Evolutionary conservation across 1,284 basidiomycete species (phyloP).

Genomic region (Marasmius fiardii): DNA sequence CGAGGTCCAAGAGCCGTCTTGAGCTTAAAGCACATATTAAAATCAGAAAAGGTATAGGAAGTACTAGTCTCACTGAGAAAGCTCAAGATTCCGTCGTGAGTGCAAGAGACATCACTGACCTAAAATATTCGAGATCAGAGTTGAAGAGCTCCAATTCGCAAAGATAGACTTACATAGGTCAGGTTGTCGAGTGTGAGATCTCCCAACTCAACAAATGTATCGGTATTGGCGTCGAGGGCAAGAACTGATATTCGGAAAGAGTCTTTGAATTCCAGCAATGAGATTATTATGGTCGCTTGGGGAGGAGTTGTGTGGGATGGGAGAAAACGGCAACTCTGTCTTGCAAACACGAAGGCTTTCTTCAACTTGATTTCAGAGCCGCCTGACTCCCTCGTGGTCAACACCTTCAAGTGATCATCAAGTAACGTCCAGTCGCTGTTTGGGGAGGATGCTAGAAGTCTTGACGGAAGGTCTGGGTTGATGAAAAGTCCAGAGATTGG

Average conservation of each 20-base stretch:
- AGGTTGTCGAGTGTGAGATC: conserved; percentile 19
- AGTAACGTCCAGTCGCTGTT: conserved; percentile 43
- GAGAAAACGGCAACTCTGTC: conserved; percentile 41
- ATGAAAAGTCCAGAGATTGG: conserved; percentile 39
- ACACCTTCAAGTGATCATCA: conserved; percentile 39
- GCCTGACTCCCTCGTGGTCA: conserved; percentile 28
- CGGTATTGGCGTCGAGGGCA: conserved; percentile 20
- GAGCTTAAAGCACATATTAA: background rate
- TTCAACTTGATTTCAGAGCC: conserved; percentile 26
- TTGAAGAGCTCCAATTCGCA: background rate
- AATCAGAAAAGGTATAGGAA: background rate
- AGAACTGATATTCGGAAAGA: conserved; percentile 21
- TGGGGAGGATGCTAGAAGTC: conserved; percentile 43
- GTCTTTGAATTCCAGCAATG: conserved; percentile 19
- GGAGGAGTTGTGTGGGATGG: conserved; percentile 25
- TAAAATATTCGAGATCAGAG: conserved; percentile 13
- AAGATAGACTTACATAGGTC: conserved; percentile 19
- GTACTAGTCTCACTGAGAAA: conserved; percentile 40
- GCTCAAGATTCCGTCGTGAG: conserved; percentile 44
- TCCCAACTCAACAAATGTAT: conserved; percentile 22
- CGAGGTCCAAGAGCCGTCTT: conserved; percentile 6
- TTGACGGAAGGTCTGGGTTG: conserved; percentile 37
- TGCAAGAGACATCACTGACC: conserved; percentile 38
- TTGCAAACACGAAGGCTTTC: conserved; percentile 44
- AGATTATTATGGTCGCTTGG: conserved; percentile 29